phyloP scores from a whole-genome alignment of 176 grass and related monocot species.

The Ensete ventricosum region DNA sequence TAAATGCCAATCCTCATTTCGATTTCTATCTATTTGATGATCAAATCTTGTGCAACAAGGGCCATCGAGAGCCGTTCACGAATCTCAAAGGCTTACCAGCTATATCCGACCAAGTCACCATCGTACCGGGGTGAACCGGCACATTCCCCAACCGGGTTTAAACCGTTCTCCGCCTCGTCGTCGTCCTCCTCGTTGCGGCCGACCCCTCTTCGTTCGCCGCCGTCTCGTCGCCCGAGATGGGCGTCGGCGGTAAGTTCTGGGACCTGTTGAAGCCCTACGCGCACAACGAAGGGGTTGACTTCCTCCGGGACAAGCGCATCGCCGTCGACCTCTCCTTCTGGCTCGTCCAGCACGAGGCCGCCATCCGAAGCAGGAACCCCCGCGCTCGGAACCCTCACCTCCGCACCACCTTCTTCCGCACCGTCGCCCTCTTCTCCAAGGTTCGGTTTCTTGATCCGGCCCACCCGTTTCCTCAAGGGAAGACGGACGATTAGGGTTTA shows the following conservation, averaged over 20 bases:
- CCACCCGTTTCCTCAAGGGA: neutral
- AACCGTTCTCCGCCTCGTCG: too few species aligned
- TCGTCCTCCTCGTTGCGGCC: too few species aligned
- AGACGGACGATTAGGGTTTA: neutral
- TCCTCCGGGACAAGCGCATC: slow-evolving; percentile 71
- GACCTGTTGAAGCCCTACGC: slow-evolving; percentile 69
- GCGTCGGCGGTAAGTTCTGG: slow-evolving; percentile 77
- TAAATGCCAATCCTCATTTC: too few species aligned
- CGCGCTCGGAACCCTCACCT: slow-evolving; percentile 53
- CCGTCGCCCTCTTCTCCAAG: slow-evolving; percentile 86
- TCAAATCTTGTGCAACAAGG: too few species aligned
- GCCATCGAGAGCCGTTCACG: too few species aligned
- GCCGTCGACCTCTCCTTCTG: slow-evolving; percentile 95
- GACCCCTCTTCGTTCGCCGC: neutral
- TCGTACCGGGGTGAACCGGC: too few species aligned
- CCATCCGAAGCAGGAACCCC: slow-evolving; percentile 38
- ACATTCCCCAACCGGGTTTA: too few species aligned
- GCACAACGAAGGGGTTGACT: slow-evolving; percentile 44
- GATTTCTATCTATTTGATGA: too few species aligned
- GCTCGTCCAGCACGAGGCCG: slow-evolving; percentile 76
- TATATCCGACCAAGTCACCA: too few species aligned
- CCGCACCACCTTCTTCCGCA: slow-evolving; percentile 78
- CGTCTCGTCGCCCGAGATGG: slow-evolving; percentile 28
- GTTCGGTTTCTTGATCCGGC: slow-evolving; percentile 8
- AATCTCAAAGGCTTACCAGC: too few species aligned